Evolutionary conservation across 2,329 filamentous ascomycete species (phyloP).

Genomic region (Periconia digitata): DNA sequence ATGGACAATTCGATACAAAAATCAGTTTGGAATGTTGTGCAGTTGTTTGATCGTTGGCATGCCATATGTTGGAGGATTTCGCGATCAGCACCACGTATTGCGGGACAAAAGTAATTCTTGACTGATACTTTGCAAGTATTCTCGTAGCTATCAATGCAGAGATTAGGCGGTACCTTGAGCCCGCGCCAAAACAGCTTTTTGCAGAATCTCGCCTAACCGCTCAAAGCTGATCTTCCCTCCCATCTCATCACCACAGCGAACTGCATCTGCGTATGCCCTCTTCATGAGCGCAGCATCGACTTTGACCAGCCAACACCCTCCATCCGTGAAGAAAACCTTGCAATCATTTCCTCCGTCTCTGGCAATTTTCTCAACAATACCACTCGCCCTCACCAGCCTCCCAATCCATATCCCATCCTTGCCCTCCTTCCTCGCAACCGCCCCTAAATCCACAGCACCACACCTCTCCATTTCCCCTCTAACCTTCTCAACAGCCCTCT

Average conservation of each 20-base stretch:
- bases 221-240: conserved; percentile 39
- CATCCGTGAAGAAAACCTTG: conserved; percentile 47
- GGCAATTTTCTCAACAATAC: conserved; percentile 30
- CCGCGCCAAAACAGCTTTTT: conserved; percentile 34
- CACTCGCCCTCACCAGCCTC: conserved; percentile 45
- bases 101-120: no score
- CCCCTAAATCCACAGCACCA: conserved; percentile 39
- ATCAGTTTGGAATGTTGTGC: no score
- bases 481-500: conserved; percentile 36
- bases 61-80: no score
- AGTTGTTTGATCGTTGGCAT: no score
- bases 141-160: no score
- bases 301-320: conserved; percentile 46
- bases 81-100: no score
- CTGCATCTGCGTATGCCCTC: conserved; percentile 41
- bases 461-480: conserved; percentile 18
- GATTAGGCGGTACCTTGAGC: conserved; percentile 13
- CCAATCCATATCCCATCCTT: conserved; percentile 48
- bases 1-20: conserved; percentile 37
- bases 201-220: conserved; percentile 43
- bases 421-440: conserved; percentile 45
- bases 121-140: no score
- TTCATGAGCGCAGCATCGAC: conserved; percentile 44
- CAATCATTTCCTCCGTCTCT: conserved; percentile 16
- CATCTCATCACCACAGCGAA: conserved; percentile 23